phyloP scores from a whole-genome alignment of 1,139 yeast genomes.

The Debaryomyces psychrophilus region DNA sequence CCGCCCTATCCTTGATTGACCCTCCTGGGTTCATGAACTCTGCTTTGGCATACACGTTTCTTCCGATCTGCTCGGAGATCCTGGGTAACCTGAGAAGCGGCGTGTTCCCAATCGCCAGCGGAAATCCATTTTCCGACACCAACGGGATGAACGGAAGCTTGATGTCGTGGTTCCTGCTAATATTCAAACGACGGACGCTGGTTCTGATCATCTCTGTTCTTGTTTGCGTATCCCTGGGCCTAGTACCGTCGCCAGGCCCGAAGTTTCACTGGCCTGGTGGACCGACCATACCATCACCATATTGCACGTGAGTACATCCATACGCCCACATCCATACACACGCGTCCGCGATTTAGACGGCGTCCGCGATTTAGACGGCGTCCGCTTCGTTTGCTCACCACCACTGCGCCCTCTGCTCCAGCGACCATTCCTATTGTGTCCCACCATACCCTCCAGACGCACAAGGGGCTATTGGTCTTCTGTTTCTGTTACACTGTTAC shows the following conservation, averaged over 20 bases:
- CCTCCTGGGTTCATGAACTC: conserved; percentile 97
- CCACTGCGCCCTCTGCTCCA: neutral
- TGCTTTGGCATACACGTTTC: conserved; percentile 85
- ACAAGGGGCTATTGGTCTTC: neutral
- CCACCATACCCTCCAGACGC: neutral
- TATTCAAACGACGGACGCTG: conserved; percentile 4
- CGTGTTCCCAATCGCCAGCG: conserved; percentile 85
- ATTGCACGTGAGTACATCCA: neutral
- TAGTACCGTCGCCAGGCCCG: neutral
- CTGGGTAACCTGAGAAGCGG: conserved; percentile 71
- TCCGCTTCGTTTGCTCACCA: neutral
- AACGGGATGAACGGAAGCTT: conserved; percentile 60
- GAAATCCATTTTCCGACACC: conserved; percentile 62
- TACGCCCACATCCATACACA: neutral
- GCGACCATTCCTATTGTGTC: neutral
- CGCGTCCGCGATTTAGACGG: no score
- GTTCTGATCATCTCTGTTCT: conserved; percentile 2
- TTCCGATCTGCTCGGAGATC: conserved; percentile 62
- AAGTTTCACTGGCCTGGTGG: neutral
- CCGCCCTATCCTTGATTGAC: conserved; percentile 90
- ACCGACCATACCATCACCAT: neutral
- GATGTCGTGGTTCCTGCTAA: conserved; percentile 15
- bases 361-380: neutral
- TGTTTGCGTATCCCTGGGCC: neutral
- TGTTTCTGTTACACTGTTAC: no score